Conservation (phyloP, 108 stramenopile species). For the Phaeodactylum tricornutum region DNA sequence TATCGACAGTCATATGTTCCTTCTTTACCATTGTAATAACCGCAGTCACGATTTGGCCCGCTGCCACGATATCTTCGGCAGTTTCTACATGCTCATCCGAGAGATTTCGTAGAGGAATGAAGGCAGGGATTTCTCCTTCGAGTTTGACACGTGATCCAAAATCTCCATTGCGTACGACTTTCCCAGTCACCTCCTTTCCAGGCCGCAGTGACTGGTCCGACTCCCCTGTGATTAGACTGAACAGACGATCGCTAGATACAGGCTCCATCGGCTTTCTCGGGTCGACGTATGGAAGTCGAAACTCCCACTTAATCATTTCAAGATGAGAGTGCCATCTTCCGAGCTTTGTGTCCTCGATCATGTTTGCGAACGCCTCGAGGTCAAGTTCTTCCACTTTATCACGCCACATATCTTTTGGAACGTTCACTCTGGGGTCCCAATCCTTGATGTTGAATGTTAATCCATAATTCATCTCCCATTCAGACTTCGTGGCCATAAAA, state of each 20-base stretch:
- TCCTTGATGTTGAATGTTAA: constrained; percentile 56
- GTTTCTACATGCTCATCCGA: constrained; percentile 81
- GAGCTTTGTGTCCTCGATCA: constrained; percentile 55
- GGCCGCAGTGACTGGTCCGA: constrained; percentile 72
- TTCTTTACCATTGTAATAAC: constrained; percentile 83
- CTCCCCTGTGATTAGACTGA: constrained; percentile 82
- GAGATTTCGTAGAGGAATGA: constrained; percentile 72
- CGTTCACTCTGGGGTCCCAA: constrained; percentile 69
- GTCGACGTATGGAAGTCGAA: constrained; percentile 77
- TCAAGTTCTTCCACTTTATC: constrained; percentile 86
- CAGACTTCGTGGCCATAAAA: constrained; percentile 59
- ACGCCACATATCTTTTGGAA: constrained; percentile 65
- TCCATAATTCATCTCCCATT: constrained; percentile 74
- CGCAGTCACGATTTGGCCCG: constrained; percentile 71
- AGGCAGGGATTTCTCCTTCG: constrained; percentile 82
- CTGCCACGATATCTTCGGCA: constrained; percentile 70
- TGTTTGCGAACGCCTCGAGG: constrained; percentile 72
- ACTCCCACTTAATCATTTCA: constrained; percentile 88
- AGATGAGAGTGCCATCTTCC: constrained; percentile 77
- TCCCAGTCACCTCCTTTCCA: constrained; percentile 82
- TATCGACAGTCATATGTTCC: constrained; percentile 85
- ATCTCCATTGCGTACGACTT: constrained; percentile 66
- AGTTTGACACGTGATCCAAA: constrained; percentile 83
- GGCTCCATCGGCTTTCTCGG: constrained; percentile 79
- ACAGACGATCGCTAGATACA: constrained; percentile 59